Evolutionary conservation across 768 basidiomycete genomes (phyloP), one percentile per base, ranked within the genome.

Genomic region (Phylloporus sp.): DNA sequence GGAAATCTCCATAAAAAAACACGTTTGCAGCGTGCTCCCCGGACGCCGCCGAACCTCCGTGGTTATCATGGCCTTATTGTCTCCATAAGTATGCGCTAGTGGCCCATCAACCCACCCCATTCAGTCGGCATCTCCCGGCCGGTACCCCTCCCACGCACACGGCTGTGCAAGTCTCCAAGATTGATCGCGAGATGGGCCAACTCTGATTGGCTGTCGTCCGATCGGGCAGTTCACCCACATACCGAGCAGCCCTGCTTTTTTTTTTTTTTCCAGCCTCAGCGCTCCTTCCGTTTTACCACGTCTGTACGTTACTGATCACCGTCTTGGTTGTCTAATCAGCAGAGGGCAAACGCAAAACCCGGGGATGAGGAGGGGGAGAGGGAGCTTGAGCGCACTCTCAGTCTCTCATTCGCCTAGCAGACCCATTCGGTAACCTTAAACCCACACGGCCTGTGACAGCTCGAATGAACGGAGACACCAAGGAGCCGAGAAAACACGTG

Each of bases 61-160:
- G 44, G 26, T 46, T 47, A 36, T 49, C 54, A 49, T 41, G 53
- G 51, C 45, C 51, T 50, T 57, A 13, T 53, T 57, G 56, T 56
- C 53, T 49, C 59, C 55, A 42, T 51, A 55, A 20, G 39, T 40
- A 50, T 36, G 20, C 48, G 6, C 15, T 28, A 29, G 24, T 32
- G n/a, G 38, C 38, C 45, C 52, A 47, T 49, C 50, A 45, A 56
- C 49, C 57, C 56, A 52, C 55, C 6, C 57, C 43, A 66, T 70
- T 70, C 60, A 69, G 34, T 69, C 66, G 66, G 66, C 44, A 53
- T 47, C 2, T 34, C 10, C 66, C 66, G 65, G 22, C 38, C 45
- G 34, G 27, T 2, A 10, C 2, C 24, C 1, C 50, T 69, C 65
- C 49, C 65, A 69, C 67, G 67, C 47, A 39, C 46, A 26, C 54